Conservation (phyloP, 306 rosid species). For the Senna siamea region DNA sequence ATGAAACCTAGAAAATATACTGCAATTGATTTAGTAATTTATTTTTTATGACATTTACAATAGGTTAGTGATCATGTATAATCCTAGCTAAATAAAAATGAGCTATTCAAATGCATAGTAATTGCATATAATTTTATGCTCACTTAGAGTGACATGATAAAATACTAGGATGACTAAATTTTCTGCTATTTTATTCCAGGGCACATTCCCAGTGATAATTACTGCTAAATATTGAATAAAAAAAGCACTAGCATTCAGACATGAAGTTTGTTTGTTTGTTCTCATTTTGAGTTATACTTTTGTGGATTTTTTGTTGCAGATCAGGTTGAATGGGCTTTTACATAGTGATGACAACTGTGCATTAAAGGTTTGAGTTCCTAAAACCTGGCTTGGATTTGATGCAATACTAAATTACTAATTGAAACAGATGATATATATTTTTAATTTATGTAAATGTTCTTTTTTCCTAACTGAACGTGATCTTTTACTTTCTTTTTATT, state of each 20-base stretch:
- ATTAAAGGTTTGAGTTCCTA: conserved; percentile 64
- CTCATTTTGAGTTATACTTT: conserved; percentile 16
- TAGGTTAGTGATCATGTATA: not conserved
- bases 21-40: not conserved
- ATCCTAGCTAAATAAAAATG: not conserved
- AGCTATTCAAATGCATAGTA: not conserved
- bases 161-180: not conserved
- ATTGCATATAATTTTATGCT: not conserved
- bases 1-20: not conserved
- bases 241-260: not conserved
- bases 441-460: no score
- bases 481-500: conserved; percentile 10
- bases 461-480: not conserved
- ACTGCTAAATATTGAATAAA: not conserved
- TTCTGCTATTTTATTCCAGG: not conserved
- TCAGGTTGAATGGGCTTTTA: conserved; percentile 81
- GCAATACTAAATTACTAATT: not conserved
- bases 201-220: not conserved
- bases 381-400: conserved; percentile 11
- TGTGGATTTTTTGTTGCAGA: conserved; percentile 52
- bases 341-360: conserved; percentile 80
- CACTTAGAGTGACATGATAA: not conserved
- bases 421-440: no score
- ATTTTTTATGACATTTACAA: not conserved
- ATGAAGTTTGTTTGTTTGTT: conserved; percentile 5